A percentile compares a stretch with the other conserved stretches of the same genome.
These are phyloP conservation scores for Mycena rosella DNA, from an alignment of 768 basidiomycete species.

Conservation along the genomic window DNA sequence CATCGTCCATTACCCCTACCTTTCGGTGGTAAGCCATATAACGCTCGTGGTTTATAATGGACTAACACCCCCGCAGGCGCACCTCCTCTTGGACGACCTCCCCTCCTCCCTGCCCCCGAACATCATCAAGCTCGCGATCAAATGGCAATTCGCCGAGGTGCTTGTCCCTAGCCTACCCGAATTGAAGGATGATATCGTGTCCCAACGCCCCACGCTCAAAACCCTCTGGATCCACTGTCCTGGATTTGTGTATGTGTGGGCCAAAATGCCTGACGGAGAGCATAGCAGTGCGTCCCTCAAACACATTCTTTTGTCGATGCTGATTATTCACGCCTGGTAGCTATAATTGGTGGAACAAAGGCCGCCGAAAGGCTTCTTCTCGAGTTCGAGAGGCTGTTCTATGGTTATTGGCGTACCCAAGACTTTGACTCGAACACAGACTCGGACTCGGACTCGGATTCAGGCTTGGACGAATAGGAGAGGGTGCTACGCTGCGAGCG, in stretches of 20 bases:
- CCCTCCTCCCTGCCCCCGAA: not conserved
- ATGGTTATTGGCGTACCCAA: not conserved
- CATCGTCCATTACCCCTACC: not conserved
- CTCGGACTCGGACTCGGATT: too few relatives aligned
- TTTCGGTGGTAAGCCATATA: not conserved
- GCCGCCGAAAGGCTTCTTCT: not conserved
- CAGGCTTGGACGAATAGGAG: too few relatives aligned
- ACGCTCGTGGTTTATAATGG: not conserved
- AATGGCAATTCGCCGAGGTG: not conserved
- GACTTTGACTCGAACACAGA: too few relatives aligned
- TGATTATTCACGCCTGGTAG: not conserved
- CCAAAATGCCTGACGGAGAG: conserved; percentile 3
- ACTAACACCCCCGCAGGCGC: not conserved
- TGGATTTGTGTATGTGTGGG: not conserved
- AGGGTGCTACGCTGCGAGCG: too few relatives aligned
- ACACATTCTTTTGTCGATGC: not conserved
- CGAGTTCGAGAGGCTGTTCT: not conserved
- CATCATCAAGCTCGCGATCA: conserved; percentile 13
- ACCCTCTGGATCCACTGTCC: conserved; percentile 10
- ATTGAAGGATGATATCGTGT: conserved; percentile 7
- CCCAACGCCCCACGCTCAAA: conserved; percentile 4
- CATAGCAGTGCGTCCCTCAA: conserved; percentile 4
- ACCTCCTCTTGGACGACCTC: not conserved
- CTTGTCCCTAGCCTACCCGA: not conserved
- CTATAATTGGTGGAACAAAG: not conserved